Base-by-base conservation (phyloP, 73 alveolate species). In the Paramecium bursaria region DNA sequence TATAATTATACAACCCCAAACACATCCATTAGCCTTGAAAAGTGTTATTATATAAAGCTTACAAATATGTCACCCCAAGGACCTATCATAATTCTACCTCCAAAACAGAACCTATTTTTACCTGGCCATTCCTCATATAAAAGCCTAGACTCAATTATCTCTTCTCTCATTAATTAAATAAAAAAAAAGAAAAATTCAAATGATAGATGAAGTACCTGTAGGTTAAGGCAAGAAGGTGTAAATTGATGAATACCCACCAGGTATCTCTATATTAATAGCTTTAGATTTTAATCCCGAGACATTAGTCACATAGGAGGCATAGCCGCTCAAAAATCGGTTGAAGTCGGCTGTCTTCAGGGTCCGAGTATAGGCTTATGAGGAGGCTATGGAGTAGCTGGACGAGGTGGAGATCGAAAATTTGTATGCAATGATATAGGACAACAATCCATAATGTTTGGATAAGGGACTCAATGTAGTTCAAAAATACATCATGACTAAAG, bases 21-120 rank as follows among this genome's bases (percentile, higher is more conserved):
- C 77, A 33, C 42, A 87, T 14, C 23, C 22, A 42, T 87, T 87
- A 17, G 90, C 85, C 50, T 73, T 39, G 10, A 9, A 10, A 3
- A 7, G 44, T 67, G 33, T 19, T 3, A 11, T 6, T 0, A 39
- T 33, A 0, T 26, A 29, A 4, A n/a, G n/a, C n/a, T n/a, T 33
- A 67, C 82, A 10, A 15, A 13, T 15, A 46, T 29, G 47, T 87
- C 93, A 17, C 39, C 44, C 52, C 35, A 52, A 15, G 93, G 93
- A 10, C 93, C 93, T 15, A 35, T 77, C 73, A 87, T 87, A 2
- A 50, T n/a, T 25, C 35, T 19, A 25, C 92, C 92, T 9, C 26
- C 10, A 33, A 57, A 74, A 0, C 57, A 46, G 75, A 86, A 75
- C 44, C 92, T 42, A 53, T 86, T 86, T 19, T 53, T 75, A 13